Evolutionary conservation across 2,329 filamentous ascomycete genomes (phyloP).

Genomic region (Aspergillus pseudoterreus): DNA sequence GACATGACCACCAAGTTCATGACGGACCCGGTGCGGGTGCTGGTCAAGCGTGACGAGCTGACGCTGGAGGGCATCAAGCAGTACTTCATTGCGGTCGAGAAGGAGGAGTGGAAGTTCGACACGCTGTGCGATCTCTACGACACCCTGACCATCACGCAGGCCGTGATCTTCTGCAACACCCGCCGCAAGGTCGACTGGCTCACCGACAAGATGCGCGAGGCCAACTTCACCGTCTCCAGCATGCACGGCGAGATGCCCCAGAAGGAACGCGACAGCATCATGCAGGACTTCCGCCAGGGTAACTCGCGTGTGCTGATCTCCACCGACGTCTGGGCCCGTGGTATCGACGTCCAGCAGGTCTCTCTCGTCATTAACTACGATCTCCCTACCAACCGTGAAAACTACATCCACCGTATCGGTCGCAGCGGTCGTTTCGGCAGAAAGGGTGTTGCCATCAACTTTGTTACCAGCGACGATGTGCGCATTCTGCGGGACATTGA

Average conservation of each 20-base stretch:
- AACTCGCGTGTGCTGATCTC: conserved; percentile 95
- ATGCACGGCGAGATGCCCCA: conserved; percentile 99
- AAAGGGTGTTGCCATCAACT: conserved; percentile 99
- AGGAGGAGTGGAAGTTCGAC: conserved; percentile 99
- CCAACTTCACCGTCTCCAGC: conserved; percentile 95
- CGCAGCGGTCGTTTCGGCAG: conserved; percentile 91
- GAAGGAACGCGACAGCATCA: conserved; percentile 96
- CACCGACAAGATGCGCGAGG: conserved; percentile 98
- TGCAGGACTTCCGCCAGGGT: conserved; percentile 97
- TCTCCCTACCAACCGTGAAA: conserved; percentile 95
- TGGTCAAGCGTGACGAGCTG: conserved; percentile 98
- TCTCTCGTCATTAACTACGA: conserved; percentile 99
- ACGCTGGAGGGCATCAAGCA: conserved; percentile 97
- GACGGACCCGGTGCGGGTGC: conserved; percentile 92
- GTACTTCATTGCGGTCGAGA: conserved; percentile 98
- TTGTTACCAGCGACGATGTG: conserved; percentile 96
- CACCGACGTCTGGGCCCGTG: conserved; percentile 95
- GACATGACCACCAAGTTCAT: conserved; percentile 99
- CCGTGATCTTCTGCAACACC: conserved; percentile 99
- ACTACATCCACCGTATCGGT: conserved; percentile 98
- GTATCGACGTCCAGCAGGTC: conserved; percentile 98
- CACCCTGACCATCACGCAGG: conserved; percentile 96
- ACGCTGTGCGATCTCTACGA: conserved; percentile 98
- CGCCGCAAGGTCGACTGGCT: conserved; percentile 99
- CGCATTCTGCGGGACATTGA: conserved; percentile 97